These are phyloP conservation scores for Falciphora oryzae DNA, from an alignment of 2,329 filamentous ascomycete genomes.

Conservation along the genomic window DNA sequence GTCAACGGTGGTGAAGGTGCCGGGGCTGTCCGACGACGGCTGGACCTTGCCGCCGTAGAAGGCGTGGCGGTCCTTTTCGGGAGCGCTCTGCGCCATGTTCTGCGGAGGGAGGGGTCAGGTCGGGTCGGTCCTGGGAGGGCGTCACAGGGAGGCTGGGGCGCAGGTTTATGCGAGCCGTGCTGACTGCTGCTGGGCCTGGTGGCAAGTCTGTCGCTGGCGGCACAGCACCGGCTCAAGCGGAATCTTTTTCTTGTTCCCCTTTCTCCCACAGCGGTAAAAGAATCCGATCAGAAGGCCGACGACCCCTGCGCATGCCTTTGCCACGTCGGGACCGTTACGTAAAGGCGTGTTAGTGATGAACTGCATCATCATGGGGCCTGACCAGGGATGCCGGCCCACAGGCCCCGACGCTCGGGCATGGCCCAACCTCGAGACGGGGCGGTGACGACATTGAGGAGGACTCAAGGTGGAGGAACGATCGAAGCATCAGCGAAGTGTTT, in stretches of 20 bases:
- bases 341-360: neutral
- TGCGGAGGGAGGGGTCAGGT: neutral
- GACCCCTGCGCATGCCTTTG: neutral
- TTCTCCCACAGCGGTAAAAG: neutral
- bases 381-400: neutral
- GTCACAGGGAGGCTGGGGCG: neutral
- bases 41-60: constrained; percentile 71
- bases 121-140: too few species aligned
- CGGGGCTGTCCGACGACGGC: constrained; percentile 48
- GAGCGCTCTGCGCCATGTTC: neutral
- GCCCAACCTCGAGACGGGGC: neutral
- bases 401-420: neutral
- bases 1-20: constrained; percentile 66
- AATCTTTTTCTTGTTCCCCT: neutral
- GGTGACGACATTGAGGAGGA: neutral
- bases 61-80: constrained; percentile 47
- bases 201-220: neutral
- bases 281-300: neutral
- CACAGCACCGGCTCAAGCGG: neutral
- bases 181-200: neutral
- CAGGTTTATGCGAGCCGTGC: neutral
- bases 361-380: neutral
- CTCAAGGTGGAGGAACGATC: neutral
- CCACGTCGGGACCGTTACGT: neutral
- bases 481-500: too few species aligned